Evolutionary conservation across 2,329 filamentous ascomycete species (phyloP).

Genomic region (Lasiodiplodia hormozganensis): DNA sequence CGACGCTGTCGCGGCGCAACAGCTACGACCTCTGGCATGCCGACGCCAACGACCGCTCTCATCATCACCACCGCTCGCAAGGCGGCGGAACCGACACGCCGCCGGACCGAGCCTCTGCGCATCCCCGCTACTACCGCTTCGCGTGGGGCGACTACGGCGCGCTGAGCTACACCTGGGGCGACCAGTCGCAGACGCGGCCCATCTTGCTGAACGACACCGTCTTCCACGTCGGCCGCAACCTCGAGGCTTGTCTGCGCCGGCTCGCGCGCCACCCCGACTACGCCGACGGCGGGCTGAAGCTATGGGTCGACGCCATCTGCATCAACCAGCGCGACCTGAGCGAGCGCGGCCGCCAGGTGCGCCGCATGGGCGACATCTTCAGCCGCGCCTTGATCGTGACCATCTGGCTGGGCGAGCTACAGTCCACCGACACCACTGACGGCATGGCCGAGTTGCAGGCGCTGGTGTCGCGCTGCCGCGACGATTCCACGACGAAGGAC

Average conservation of each 20-base stretch:
- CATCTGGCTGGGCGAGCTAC: constrained; percentile 19
- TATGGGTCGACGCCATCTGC: constrained; percentile 14
- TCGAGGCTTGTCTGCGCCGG: constrained; percentile 5
- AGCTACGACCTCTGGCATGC: constrained; percentile 7
- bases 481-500: background rate
- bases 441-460: background rate
- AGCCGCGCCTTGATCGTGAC: background rate
- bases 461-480: background rate
- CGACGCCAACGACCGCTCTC: background rate
- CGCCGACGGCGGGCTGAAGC: background rate
- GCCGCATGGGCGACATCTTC: constrained; percentile 22
- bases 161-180: constrained; percentile 23
- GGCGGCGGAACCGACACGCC: background rate
- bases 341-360: constrained; percentile 16
- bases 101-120: background rate
- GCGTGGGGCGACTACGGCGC: constrained; percentile 25
- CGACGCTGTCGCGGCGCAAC: background rate
- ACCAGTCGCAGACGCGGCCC: background rate
- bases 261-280: background rate
- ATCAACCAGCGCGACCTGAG: constrained; percentile 19
- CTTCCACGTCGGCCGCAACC: constrained; percentile 10
- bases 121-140: constrained; percentile 12
- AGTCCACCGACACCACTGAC: background rate
- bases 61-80: background rate
- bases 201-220: background rate